These are phyloP conservation scores for Blastobotrys apis DNA, from an alignment of 1,139 yeast species.

Conservation along the genomic window DNA sequence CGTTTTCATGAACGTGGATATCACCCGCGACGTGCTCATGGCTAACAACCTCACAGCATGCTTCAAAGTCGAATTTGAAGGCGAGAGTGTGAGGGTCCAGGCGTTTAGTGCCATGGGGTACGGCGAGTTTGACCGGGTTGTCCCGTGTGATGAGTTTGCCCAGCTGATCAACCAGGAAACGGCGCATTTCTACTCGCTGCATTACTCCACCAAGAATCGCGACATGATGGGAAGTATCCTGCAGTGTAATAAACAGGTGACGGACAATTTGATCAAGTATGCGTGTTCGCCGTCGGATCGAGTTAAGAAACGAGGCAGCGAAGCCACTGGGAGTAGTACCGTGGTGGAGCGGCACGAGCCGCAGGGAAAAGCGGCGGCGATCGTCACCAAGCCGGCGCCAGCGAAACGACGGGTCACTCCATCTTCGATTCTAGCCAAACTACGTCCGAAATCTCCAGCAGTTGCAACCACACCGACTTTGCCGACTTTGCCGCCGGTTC, in stretches of 20 bases:
- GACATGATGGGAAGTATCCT: conserved; percentile 27
- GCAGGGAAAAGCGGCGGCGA: background rate
- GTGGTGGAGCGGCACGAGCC: background rate
- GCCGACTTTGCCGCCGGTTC: background rate
- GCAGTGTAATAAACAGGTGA: conserved; percentile 25
- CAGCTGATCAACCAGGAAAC: conserved; percentile 31
- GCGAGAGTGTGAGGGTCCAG: conserved; percentile 25
- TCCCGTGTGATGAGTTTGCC: conserved; percentile 27
- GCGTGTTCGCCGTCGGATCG: conserved; percentile 22
- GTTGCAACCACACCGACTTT: background rate
- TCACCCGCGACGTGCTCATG: conserved; percentile 36
- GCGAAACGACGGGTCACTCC: background rate
- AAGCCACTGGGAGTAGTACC: background rate
- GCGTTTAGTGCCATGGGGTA: conserved; percentile 25
- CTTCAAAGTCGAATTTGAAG: conserved; percentile 41
- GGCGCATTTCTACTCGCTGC: conserved; percentile 33
- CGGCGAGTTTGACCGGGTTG: conserved; percentile 28
- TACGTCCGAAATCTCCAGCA: background rate
- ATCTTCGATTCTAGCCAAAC: background rate
- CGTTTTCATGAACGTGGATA: conserved; percentile 55
- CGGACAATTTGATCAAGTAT: conserved; percentile 28
- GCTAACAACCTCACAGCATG: conserved; percentile 44
- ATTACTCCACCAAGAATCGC: conserved; percentile 31
- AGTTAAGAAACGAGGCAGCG: background rate
- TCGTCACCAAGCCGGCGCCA: background rate